Percentiles rank a stretch among this genome's conserved stretches.
Conservation (phyloP, 2,329 filamentous ascomycete species). For the Rutstroemia sp. region DNA sequence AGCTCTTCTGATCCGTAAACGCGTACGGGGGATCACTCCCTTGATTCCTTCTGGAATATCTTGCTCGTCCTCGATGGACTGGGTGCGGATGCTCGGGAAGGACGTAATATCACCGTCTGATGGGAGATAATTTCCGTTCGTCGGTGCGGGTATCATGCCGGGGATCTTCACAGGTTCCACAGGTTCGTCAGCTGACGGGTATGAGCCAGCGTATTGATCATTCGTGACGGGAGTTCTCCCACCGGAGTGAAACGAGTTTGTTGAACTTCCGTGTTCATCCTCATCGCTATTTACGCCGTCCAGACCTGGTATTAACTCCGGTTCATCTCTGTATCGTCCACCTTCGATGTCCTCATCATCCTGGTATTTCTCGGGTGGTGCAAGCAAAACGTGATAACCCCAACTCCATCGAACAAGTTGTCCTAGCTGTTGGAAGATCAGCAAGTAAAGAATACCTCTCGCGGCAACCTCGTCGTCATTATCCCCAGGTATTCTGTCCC, state of each 20-base stretch:
- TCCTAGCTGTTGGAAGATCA: conserved; percentile 96
- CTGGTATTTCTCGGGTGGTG: conserved; percentile 67
- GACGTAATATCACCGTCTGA: conserved; percentile 44
- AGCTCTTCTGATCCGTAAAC: conserved; percentile 27
- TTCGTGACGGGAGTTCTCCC: conserved; percentile 28
- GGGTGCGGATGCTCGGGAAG: conserved; percentile 48
- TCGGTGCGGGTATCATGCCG: conserved; percentile 16
- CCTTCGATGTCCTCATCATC: conserved; percentile 39
- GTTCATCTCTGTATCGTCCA: conserved; percentile 51
- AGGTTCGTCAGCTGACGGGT: conserved; percentile 36
- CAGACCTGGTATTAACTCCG: conserved; percentile 41
- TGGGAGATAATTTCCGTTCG: conserved; percentile 20
- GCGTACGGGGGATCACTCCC: conserved; percentile 35
- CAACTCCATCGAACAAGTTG: conserved; percentile 96
- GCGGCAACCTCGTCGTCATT: conserved; percentile 94
- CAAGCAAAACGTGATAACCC: conserved; percentile 93
- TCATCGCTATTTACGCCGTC: conserved; percentile 29
- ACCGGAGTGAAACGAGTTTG: conserved; percentile 28
- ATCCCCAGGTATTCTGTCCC: conserved; percentile 84
- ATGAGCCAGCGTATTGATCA: conserved; percentile 25
- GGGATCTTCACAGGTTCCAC: conserved; percentile 31
- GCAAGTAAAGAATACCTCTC: conserved; percentile 85
- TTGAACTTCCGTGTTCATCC: conserved; percentile 15
- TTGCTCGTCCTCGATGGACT: conserved; percentile 22
- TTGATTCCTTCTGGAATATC: conserved; percentile 34